A percentile compares a stretch with the other conserved stretches of the same genome.
phyloP scores from a whole-genome alignment of 176 grass and related monocot genomes.

The Sorghum bicolor region Sorghum_bicolor_NCBIv3 NC_012871.2:19786001-19786500 shows the following conservation, averaged over 20 bases:
- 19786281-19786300: not conserved
- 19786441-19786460: not conserved
- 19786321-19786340: not conserved
- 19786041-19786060: not conserved
- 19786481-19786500: not conserved
- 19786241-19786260: not conserved
- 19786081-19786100: not conserved
- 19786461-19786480: not conserved
- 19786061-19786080: not conserved
- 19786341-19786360: not conserved
- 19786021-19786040: not conserved
- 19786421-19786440: not conserved
- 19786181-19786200: constrained; percentile 79
- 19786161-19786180: constrained; percentile 81
- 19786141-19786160: constrained; percentile 82
- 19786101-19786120: not conserved
- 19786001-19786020: not conserved
- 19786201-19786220: constrained; percentile 97
- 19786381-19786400: not conserved
- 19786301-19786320: not conserved
- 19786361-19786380: not conserved
- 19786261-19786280: not conserved
- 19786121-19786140: not conserved
- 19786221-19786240: not conserved
- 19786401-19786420: not conserved